These are phyloP conservation scores for Sodiomyces alkalinus DNA, from an alignment of 2,329 filamentous ascomycete genomes.

Conservation along the genomic window DNA sequence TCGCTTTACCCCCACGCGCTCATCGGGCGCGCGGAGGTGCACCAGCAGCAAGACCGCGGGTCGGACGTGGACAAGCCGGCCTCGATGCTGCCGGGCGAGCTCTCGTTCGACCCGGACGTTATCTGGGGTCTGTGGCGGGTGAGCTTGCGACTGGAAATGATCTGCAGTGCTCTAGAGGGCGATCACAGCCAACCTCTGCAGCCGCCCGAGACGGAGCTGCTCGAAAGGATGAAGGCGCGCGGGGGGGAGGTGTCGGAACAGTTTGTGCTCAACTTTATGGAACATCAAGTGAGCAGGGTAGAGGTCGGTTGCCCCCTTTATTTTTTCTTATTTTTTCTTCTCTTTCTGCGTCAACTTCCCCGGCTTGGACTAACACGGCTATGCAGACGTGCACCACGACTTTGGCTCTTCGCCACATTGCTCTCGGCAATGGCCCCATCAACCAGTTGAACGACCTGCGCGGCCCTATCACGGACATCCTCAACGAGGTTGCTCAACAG, in stretches of 20 bases:
- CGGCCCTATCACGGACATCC: slow-evolving; percentile 60
- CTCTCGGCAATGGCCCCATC: slow-evolving; percentile 49
- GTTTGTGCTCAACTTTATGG: slow-evolving; percentile 78
- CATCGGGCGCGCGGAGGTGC: slow-evolving; percentile 61
- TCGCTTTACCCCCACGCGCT: slow-evolving; percentile 87
- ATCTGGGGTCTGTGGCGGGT: slow-evolving; percentile 87
- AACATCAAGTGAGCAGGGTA: slow-evolving; percentile 89
- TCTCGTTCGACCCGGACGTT: slow-evolving; percentile 64
- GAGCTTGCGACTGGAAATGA: slow-evolving; percentile 77
- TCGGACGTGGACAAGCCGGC: slow-evolving; percentile 37
- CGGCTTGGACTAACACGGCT: slow-evolving; percentile 11
- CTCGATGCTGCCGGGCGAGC: slow-evolving; percentile 47
- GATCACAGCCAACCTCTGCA: slow-evolving; percentile 48
- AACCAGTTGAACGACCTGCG: slow-evolving; percentile 55
- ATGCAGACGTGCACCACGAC: slow-evolving; percentile 65
- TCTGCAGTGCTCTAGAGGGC: slow-evolving; percentile 78
- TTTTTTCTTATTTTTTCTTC: too few species aligned
- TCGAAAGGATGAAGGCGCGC: slow-evolving; percentile 50
- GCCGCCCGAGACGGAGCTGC: slow-evolving; percentile 66
- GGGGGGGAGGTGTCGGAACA: slow-evolving; percentile 80
- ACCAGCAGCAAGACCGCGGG: slow-evolving; percentile 33
- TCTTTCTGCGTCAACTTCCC: too few species aligned
- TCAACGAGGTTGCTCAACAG: slow-evolving; percentile 45
- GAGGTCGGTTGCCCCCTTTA: slow-evolving; percentile 79
- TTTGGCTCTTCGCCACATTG: slow-evolving; percentile 63